These are phyloP conservation scores for Vanderwaltozyma verrucispora DNA, from an alignment of 805 yeast genomes.

Conservation along the genomic window DNA sequence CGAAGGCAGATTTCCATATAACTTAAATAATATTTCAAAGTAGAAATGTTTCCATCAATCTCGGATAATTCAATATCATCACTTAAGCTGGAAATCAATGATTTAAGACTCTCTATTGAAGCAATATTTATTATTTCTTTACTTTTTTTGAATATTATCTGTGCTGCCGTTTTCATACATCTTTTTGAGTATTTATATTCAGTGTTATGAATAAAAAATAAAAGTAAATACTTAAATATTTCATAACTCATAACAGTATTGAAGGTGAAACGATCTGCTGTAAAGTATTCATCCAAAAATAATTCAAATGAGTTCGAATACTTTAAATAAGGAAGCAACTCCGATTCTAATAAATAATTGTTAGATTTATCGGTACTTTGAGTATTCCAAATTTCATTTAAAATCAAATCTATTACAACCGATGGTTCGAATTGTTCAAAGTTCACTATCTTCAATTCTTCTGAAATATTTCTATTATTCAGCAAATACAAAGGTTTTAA, in stretches of 20 bases:
- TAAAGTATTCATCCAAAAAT: constrained; percentile 12
- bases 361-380: not conserved
- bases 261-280: constrained; percentile 10
- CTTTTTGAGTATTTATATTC: not conserved
- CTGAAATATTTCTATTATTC: constrained; percentile 6
- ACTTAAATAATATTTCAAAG: constrained; percentile 9
- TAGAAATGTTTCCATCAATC: constrained; percentile 4
- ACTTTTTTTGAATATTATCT: constrained; percentile 17
- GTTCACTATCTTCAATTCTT: constrained; percentile 8
- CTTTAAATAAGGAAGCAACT: constrained; percentile 17
- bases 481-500: constrained; percentile 24
- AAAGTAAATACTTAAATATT: constrained; percentile 8
- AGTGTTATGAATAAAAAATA: constrained; percentile 1
- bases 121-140: constrained; percentile 3
- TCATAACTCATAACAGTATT: constrained; percentile 8
- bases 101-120: constrained; percentile 3
- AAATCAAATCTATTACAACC: constrained; percentile 9
- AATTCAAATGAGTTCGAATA: constrained; percentile 5
- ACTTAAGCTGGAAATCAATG: constrained; percentile 9
- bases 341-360: constrained; percentile 1
- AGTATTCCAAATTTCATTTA: constrained; percentile 1
- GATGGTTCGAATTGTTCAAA: constrained; percentile 14
- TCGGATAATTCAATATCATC: constrained; percentile 3
- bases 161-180: constrained; percentile 5
- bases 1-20: constrained; percentile 8